A percentile compares a stretch with the other conserved stretches of the same genome.
Evolutionary conservation across 2,329 filamentous ascomycete genomes (phyloP).

Genomic region (Xylogone sp.): DNA sequence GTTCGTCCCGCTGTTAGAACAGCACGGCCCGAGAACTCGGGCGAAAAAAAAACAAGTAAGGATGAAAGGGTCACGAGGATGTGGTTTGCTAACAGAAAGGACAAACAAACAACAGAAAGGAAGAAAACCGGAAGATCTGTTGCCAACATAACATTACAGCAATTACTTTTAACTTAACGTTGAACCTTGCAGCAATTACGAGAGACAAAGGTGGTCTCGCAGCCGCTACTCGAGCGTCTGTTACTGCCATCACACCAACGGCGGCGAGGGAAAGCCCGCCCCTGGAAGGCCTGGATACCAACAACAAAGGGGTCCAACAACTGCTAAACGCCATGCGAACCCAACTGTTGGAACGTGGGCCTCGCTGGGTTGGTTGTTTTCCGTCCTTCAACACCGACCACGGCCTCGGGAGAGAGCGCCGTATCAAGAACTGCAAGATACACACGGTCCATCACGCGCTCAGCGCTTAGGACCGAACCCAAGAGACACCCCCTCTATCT

Average conservation of each 20-base stretch:
- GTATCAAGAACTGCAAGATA: slow-evolving; percentile 6
- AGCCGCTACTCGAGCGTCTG: not conserved
- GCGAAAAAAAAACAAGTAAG: too few species aligned
- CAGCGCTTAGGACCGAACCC: slow-evolving; percentile 13
- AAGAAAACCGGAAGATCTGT: slow-evolving; percentile 1
- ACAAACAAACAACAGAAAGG: not conserved
- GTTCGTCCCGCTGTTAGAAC: not conserved
- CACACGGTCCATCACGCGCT: slow-evolving; percentile 14
- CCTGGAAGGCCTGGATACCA: too few species aligned
- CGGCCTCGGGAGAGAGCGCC: not conserved
- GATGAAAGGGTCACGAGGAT: too few species aligned
- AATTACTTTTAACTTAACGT: slow-evolving; percentile 12
- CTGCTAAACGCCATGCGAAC: slow-evolving; percentile 9
- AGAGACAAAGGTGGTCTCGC: not conserved
- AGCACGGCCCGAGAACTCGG: not conserved
- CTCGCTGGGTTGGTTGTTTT: slow-evolving; percentile 12
- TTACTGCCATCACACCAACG: not conserved
- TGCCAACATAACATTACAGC: slow-evolving; percentile 9
- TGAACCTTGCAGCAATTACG: slow-evolving; percentile 1
- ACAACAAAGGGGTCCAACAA: not conserved
- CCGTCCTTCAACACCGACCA: slow-evolving; percentile 1
- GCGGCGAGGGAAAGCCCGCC: too few species aligned
- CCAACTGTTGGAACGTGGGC: slow-evolving; percentile 8
- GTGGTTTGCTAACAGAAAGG: slow-evolving; percentile 1
- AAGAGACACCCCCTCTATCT: not conserved